Percentiles rank a stretch among this genome's conserved stretches.
Evolutionary conservation across 306 rosid genomes (phyloP).

Genomic region (Cotoneaster glaucophyllus): DNA sequence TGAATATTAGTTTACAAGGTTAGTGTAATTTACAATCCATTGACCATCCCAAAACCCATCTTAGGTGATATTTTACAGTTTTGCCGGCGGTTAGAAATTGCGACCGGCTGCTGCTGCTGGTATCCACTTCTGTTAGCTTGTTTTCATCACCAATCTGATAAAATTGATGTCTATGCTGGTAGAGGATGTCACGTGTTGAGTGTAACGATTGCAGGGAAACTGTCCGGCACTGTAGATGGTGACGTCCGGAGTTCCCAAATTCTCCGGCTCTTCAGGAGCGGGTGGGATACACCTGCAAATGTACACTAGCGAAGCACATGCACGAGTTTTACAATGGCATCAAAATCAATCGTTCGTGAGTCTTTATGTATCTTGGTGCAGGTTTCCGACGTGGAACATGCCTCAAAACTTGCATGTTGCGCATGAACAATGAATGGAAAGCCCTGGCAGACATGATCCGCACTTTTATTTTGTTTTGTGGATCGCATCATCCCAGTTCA

Average conservation of each 20-base stretch:
- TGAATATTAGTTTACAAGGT: background rate
- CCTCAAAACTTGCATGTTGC: slow-evolving; percentile 66
- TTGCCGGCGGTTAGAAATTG: background rate
- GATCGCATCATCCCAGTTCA: slow-evolving; percentile 62
- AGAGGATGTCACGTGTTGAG: slow-evolving; percentile 90
- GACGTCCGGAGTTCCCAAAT: slow-evolving; percentile 82
- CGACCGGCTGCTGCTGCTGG: slow-evolving; percentile 80
- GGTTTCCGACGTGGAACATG: too few relatives aligned
- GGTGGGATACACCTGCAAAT: slow-evolving; percentile 81
- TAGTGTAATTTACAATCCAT: background rate
- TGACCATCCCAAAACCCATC: background rate
- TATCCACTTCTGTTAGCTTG: slow-evolving; percentile 57
- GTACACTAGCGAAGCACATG: too few relatives aligned
- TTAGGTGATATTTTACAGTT: background rate
- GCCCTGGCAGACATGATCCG: slow-evolving; percentile 83
- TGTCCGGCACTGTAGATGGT: slow-evolving; percentile 89
- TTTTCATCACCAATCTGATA: slow-evolving; percentile 54
- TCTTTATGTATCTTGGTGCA: too few relatives aligned
- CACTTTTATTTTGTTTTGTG: slow-evolving; percentile 73
- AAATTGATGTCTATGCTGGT: slow-evolving; percentile 77
- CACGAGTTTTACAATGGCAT: too few relatives aligned
- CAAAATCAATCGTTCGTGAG: too few relatives aligned
- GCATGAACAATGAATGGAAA: slow-evolving; percentile 85
- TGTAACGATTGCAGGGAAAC: slow-evolving; percentile 89
- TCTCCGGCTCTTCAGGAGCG: slow-evolving; percentile 77